A percentile compares a stretch with the other conserved stretches of the same genome.
phyloP scores from a whole-genome alignment of 257 asterid genomes.

The Penstemon davidsonii region DNA sequence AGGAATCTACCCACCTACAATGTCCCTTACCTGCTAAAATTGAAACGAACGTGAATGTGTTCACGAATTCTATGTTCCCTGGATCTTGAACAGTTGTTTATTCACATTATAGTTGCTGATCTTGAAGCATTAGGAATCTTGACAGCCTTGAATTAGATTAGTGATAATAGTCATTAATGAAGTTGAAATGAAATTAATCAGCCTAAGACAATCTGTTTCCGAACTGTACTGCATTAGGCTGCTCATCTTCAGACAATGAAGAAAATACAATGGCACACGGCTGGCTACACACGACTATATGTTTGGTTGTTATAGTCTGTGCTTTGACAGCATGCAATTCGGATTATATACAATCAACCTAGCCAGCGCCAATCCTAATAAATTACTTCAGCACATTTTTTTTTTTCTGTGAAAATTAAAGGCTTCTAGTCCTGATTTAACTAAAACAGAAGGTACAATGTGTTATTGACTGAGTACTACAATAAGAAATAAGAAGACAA shows the following conservation, averaged over 20 bases:
- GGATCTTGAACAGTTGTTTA: not conserved
- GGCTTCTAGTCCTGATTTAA: no score
- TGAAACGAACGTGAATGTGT: not conserved
- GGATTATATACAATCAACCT: no score
- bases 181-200: not conserved
- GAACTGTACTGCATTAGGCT: constrained; percentile 19
- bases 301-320: no score
- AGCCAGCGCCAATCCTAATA: no score
- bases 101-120: not conserved
- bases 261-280: constrained; percentile 6
- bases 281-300: no score
- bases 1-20: constrained; percentile 2
- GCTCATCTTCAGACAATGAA: not conserved
- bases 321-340: no score
- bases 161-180: no score
- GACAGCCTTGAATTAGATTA: not conserved
- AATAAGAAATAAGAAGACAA: constrained; percentile 9
- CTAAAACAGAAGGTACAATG: no score
- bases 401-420: no score
- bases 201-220: not conserved
- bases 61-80: constrained; percentile 12
- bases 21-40: constrained; percentile 2
- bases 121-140: not conserved
- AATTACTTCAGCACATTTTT: no score
- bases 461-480: constrained; percentile 28